phyloP scores from a whole-genome alignment of 192 early-diverging fungal genomes.

The Entomortierella lignicola region DNA sequence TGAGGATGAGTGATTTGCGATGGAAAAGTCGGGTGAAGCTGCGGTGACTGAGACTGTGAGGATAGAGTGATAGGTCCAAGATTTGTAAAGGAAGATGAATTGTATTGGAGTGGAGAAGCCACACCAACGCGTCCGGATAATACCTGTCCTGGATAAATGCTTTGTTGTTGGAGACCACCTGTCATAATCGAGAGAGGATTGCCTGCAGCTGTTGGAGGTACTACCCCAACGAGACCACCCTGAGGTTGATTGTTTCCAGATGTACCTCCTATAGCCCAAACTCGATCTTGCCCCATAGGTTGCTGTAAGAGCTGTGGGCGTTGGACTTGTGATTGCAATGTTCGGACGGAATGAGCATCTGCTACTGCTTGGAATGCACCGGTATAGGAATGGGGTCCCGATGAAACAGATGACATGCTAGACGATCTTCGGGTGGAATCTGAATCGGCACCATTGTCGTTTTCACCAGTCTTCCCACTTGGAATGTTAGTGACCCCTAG shows the following conservation, averaged over 20 bases:
- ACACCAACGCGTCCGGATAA: constrained; percentile 1
- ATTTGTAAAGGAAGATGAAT: constrained; percentile 8
- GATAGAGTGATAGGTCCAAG: constrained; percentile 22
- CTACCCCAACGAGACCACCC: constrained; percentile 14
- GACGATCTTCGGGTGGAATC: constrained; percentile 7
- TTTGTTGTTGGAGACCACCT: constrained; percentile 7
- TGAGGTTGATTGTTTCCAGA: constrained; percentile 6
- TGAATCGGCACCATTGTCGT: constrained; percentile 2
- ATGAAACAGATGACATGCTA: constrained; percentile 14
- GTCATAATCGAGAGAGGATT: constrained; percentile 12
- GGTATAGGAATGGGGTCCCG: constrained; percentile 17
- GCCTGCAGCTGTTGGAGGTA: neutral
- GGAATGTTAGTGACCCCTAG: constrained; percentile 19
- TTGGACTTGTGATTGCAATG: neutral
- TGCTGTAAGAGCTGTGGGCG: constrained; percentile 14
- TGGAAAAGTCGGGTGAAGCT: neutral
- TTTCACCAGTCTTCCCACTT: constrained; percentile 5
- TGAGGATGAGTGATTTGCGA: neutral
- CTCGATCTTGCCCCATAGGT: constrained; percentile 4
- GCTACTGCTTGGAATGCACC: constrained; percentile 11
- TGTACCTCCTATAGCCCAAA: constrained; percentile 9
- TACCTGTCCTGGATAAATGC: constrained; percentile 9
- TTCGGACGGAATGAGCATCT: neutral
- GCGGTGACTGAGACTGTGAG: constrained; percentile 10
- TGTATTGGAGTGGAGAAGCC: constrained; percentile 16